These are phyloP conservation scores for Phytophthora niederhauseri DNA, from an alignment of 352 stramenopile genomes.

Conservation along the genomic window DNA sequence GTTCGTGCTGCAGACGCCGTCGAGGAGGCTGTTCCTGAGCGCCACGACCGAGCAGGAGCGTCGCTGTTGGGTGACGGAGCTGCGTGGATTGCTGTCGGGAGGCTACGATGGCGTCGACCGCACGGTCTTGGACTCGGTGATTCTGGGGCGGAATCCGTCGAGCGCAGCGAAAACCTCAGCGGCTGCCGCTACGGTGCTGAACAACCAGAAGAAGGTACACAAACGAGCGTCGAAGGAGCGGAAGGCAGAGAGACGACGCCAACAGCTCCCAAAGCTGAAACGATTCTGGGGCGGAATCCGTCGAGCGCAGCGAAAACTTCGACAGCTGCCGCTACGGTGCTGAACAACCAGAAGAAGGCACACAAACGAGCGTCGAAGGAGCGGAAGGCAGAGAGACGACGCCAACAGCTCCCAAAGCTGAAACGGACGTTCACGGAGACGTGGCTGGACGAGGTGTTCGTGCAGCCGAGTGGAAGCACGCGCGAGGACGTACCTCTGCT, in stretches of 20 bases:
- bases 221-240: constrained; percentile 67
- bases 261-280: constrained; percentile 71
- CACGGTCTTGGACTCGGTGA: constrained; percentile 25
- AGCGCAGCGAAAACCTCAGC: constrained; percentile 42
- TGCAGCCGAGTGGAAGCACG: constrained; percentile 37
- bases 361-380: constrained; percentile 63
- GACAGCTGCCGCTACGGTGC: constrained; percentile 20
- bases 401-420: constrained; percentile 63
- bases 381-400: constrained; percentile 64
- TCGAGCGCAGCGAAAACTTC: constrained; percentile 48
- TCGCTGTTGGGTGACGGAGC: constrained; percentile 58
- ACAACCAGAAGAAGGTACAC: constrained; percentile 22
- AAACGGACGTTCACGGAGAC: constrained; percentile 77
- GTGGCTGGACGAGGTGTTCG: constrained; percentile 79
- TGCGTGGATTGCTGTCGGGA: constrained; percentile 51
- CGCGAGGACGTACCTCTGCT: constrained; percentile 40
- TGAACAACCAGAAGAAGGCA: constrained; percentile 25
- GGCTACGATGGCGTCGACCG: constrained; percentile 22
- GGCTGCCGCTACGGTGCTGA: constrained; percentile 28
- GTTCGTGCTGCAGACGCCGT: constrained; percentile 66
- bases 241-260: constrained; percentile 62
- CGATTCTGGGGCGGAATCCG: constrained; percentile 41
- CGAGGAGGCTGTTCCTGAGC: constrained; percentile 67
- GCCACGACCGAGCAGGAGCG: constrained; percentile 80
- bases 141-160: constrained; percentile 48